These are phyloP conservation scores for Cryptococcus sp. DNA, from an alignment of 1,284 basidiomycete genomes.

Conservation along the genomic window DNA sequence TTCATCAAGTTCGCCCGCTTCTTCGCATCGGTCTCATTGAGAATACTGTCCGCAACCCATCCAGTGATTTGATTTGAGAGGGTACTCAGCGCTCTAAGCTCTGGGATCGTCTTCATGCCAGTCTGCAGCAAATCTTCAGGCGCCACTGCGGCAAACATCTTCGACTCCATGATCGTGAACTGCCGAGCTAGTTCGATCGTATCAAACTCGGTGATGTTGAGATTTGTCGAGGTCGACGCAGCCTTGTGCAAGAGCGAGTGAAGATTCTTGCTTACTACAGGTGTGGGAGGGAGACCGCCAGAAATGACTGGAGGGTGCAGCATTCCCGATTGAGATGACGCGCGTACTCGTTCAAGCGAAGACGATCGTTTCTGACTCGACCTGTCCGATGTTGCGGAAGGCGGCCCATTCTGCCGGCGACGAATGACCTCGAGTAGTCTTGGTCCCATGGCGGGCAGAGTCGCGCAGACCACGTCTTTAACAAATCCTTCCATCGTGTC, in stretches of 20 bases:
- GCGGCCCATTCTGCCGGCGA: slow-evolving; percentile 22
- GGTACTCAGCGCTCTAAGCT: slow-evolving; percentile 84
- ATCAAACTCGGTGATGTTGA: slow-evolving; percentile 88
- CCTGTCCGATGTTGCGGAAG: slow-evolving; percentile 11
- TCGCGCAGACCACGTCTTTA: slow-evolving; percentile 34
- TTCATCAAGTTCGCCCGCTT: slow-evolving; percentile 80
- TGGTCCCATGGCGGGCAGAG: slow-evolving; percentile 46
- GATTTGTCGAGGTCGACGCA: slow-evolving; percentile 52
- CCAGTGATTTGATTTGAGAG: slow-evolving; percentile 90
- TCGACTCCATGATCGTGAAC: slow-evolving; percentile 88
- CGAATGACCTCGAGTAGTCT: slow-evolving; percentile 41
- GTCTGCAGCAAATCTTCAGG: slow-evolving; percentile 88
- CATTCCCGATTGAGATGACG: slow-evolving; percentile 8
- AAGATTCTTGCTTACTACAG: slow-evolving; percentile 80
- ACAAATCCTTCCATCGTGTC: slow-evolving; percentile 53
- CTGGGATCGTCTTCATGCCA: slow-evolving; percentile 65
- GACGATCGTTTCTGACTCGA: slow-evolving; percentile 6
- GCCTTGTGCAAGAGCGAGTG: slow-evolving; percentile 57
- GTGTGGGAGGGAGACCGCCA: slow-evolving; percentile 55
- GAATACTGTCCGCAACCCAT: slow-evolving; percentile 90
- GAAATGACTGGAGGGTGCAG: slow-evolving; percentile 13
- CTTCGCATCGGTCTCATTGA: slow-evolving; percentile 81
- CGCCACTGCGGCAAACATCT: slow-evolving; percentile 82
- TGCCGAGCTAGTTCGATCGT: slow-evolving; percentile 90
- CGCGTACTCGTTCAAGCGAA: slow-evolving; percentile 14